A percentile compares a stretch with the other conserved stretches of the same genome.
These are phyloP conservation scores for Monosporascus ibericus DNA, from an alignment of 2,329 filamentous ascomycete genomes.

Conservation along the genomic window DNA sequence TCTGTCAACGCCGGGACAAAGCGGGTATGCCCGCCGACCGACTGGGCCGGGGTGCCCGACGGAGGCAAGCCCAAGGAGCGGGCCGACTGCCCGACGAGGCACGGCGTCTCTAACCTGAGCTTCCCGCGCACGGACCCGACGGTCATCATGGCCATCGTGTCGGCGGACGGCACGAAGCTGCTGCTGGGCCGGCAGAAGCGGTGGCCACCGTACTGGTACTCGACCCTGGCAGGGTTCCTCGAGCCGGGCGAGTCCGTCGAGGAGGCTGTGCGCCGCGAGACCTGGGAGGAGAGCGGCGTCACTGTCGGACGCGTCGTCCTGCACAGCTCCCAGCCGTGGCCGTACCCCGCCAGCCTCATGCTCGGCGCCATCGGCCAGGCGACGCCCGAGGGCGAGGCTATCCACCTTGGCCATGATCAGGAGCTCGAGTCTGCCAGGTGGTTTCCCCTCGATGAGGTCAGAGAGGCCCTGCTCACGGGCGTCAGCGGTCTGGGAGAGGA, in stretches of 20 bases:
- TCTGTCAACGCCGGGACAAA: constrained; percentile 76
- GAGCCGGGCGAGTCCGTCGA: constrained; percentile 82
- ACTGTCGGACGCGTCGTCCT: constrained; percentile 70
- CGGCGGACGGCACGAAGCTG: constrained; percentile 67
- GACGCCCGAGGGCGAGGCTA: constrained; percentile 67
- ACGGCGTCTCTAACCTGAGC: constrained; percentile 80
- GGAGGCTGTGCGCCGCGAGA: constrained; percentile 75
- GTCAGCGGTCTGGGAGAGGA: constrained; percentile 61
- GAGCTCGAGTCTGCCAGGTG: constrained; percentile 88
- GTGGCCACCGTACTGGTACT: constrained; percentile 83
- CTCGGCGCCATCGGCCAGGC: constrained; percentile 86
- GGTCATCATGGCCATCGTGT: constrained; percentile 91
- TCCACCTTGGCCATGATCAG: constrained; percentile 79
- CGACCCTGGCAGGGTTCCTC: constrained; percentile 79
- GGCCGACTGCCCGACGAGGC: constrained; percentile 71
- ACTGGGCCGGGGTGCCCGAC: constrained; percentile 42
- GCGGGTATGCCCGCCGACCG: constrained; percentile 68
- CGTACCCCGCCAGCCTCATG: constrained; percentile 80
- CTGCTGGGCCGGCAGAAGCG: constrained; percentile 81
- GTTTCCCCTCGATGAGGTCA: constrained; percentile 77
- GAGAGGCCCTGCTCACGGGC: constrained; percentile 63
- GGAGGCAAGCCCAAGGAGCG: constrained; percentile 44
- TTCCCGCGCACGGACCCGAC: constrained; percentile 93
- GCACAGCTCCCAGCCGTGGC: constrained; percentile 83
- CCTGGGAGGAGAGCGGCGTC: constrained; percentile 82